phyloP scores from a whole-genome alignment of 306 rosid species.

The Vicia sativa region DNA sequence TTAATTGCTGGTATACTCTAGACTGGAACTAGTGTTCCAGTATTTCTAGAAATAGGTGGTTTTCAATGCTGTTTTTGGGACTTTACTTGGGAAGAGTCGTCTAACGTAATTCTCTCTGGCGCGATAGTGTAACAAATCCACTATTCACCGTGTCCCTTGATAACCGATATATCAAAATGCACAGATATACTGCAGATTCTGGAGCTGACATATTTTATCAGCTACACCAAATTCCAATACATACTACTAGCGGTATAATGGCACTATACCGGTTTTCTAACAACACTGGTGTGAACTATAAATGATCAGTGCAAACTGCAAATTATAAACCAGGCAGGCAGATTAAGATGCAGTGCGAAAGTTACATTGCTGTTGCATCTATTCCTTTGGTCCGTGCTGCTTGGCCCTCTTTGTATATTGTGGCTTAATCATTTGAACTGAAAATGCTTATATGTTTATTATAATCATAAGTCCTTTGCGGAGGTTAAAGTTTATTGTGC shows the following conservation, averaged over 20 bases:
- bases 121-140: neutral
- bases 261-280: too few species aligned
- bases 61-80: slow-evolving; percentile 2
- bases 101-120: slow-evolving; percentile 4
- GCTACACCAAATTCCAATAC: too few species aligned
- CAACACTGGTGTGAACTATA: neutral
- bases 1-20: slow-evolving; percentile 5
- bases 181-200: too few species aligned
- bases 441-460: slow-evolving; percentile 13
- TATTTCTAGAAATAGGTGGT: slow-evolving; percentile 13
- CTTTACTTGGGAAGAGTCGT: neutral
- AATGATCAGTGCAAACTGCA: slow-evolving; percentile 1
- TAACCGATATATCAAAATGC: too few species aligned
- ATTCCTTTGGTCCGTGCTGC: slow-evolving; percentile 19
- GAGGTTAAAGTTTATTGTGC: slow-evolving; percentile 4
- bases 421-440: slow-evolving; percentile 13
- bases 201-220: too few species aligned
- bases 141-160: too few species aligned
- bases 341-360: slow-evolving; percentile 1
- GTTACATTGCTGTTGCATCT: neutral
- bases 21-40: slow-evolving; percentile 10
- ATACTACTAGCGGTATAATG: too few species aligned
- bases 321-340: slow-evolving; percentile 17
- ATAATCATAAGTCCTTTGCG: neutral
- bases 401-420: neutral